Evolutionary conservation across 768 basidiomycete species (phyloP).

Genomic region (Agaricus blazei): DNA sequence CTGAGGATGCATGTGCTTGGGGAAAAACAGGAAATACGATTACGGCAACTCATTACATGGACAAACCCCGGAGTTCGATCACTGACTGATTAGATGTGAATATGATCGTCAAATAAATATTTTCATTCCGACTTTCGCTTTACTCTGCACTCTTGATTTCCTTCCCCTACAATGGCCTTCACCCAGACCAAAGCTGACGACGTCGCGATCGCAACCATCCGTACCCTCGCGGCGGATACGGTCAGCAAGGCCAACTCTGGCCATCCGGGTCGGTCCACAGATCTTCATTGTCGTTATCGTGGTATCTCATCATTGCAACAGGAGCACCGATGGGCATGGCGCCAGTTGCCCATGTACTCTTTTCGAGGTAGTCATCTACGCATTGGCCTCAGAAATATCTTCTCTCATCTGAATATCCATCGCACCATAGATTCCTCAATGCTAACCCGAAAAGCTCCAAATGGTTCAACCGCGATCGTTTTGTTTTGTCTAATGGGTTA

Average conservation of each 20-base stretch:
- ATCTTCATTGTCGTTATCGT: constrained; percentile 1
- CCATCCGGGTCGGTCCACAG: constrained; percentile 60
- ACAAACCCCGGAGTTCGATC: constrained; percentile 6
- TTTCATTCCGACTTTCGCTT: constrained; percentile 13
- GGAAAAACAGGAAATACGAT: not conserved
- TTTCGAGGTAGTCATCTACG: constrained; percentile 50
- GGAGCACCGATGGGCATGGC: constrained; percentile 96
- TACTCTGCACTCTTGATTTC: constrained; percentile 15
- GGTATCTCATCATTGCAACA: constrained; percentile 22
- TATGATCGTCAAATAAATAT: constrained; percentile 12
- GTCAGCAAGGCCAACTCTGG: constrained; percentile 91
- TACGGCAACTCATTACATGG: not conserved
- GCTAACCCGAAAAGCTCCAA: constrained; percentile 85
- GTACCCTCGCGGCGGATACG: constrained; percentile 70
- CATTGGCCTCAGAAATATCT: constrained; percentile 1
- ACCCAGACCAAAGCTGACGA: constrained; percentile 42
- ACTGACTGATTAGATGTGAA: constrained; percentile 7
- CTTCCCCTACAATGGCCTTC: constrained; percentile 38
- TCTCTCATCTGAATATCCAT: constrained; percentile 4
- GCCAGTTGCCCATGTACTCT: constrained; percentile 75
- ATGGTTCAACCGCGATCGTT: constrained; percentile 96
- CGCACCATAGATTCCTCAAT: constrained; percentile 63
- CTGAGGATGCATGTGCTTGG: constrained; percentile 60
- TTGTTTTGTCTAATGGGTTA: constrained; percentile 93
- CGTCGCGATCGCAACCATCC: constrained; percentile 64